A percentile compares a stretch with the other conserved stretches of the same genome.
Evolutionary conservation across 345 rosid species (phyloP).

Genomic region (Citrus inodora): DNA sequence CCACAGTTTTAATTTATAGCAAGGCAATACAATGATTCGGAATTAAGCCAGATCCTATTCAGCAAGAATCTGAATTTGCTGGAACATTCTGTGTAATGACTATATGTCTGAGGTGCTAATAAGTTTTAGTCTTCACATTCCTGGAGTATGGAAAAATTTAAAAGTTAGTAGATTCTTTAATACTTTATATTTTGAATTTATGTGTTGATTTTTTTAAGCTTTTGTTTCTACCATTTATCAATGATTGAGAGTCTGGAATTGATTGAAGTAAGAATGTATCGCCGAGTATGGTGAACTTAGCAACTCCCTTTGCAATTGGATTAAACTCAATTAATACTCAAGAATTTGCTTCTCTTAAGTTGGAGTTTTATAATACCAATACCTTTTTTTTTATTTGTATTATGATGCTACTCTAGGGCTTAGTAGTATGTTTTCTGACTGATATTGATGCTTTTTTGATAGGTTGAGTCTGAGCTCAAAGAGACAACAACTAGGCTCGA

Average conservation of each 20-base stretch:
- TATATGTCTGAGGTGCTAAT: too few relatives aligned
- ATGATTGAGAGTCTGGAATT: not conserved
- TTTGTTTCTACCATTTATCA: not conserved
- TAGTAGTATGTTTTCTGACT: not conserved
- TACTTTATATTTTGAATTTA: not conserved
- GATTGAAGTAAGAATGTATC: too few relatives aligned
- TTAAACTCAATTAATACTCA: too few relatives aligned
- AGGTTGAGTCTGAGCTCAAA: constrained; percentile 80
- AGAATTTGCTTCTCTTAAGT: too few relatives aligned
- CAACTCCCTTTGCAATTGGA: too few relatives aligned
- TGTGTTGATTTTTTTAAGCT: not conserved
- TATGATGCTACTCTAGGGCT: not conserved
- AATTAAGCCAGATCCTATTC: not conserved
- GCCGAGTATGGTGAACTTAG: too few relatives aligned
- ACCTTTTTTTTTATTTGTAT: not conserved
- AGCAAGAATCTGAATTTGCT: too few relatives aligned
- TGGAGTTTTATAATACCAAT: too few relatives aligned
- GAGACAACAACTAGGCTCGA: constrained; percentile 70
- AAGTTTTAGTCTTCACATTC: too few relatives aligned
- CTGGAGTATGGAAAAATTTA: not conserved
- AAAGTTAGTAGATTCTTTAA: not conserved
- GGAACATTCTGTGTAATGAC: too few relatives aligned
- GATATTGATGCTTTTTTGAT: not conserved
- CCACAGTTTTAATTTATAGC: not conserved
- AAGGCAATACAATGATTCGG: not conserved